A percentile compares a stretch with the other conserved stretches of the same genome.
Conservation (phyloP, 75 land plant genomes). For the Picea glauca region DNA sequence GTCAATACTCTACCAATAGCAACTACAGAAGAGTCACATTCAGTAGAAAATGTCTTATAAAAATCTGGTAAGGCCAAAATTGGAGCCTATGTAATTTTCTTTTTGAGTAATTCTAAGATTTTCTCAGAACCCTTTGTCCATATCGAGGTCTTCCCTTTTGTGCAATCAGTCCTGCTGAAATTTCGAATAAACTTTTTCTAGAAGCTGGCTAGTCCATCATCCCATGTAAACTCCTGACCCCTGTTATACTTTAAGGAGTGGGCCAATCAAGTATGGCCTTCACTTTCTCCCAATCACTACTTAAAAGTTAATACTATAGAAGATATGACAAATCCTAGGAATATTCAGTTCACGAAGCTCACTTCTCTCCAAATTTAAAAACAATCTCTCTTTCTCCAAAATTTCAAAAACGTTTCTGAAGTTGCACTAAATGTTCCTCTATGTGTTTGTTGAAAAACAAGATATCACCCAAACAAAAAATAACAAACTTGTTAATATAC, state of each 20-base stretch:
- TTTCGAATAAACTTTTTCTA: background rate
- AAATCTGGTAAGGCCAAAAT: no score
- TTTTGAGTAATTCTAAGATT: background rate
- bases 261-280: background rate
- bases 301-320: background rate
- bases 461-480: background rate
- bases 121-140: background rate
- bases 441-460: background rate
- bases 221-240: background rate
- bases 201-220: background rate
- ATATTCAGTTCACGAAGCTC: background rate
- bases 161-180: background rate
- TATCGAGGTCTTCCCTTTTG: background rate
- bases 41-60: no score
- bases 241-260: background rate
- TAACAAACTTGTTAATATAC: background rate
- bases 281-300: background rate
- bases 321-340: background rate
- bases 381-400: background rate
- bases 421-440: background rate
- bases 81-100: no score
- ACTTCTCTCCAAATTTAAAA: background rate
- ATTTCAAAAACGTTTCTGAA: background rate
- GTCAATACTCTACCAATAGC: no score
- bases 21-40: no score